Base-by-base conservation (phyloP, 2,329 filamentous ascomycete genomes). In the Alternaria ventricosa region DNA sequence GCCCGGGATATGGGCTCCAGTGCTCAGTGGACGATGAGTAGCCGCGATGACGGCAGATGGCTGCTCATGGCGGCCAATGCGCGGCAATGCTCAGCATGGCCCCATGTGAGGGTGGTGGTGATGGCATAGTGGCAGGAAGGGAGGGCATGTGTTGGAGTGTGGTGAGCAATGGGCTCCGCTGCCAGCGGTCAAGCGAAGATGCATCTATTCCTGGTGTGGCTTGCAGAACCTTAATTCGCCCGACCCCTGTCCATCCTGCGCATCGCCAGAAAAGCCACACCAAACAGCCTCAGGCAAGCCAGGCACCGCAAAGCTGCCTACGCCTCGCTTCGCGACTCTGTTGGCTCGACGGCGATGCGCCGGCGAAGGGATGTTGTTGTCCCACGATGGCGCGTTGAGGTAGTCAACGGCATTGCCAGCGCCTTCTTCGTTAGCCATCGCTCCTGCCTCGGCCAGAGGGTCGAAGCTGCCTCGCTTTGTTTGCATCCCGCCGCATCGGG, bases 131-230 rank as follows among this genome's bases (percentile, higher is more conserved):
- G 27, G 64, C 69, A 68, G 66, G 58, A 73, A 73, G 71, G 71
- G 71, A 74, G 71, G 67, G 59, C 60, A 57, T 63, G 47, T 63
- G 71, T 63, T 65, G 66, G 64, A 68, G 69, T 75, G 75, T 76
- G 75, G 75, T 78, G 75, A 78, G 76, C 72, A 71, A 51, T 57
- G 62, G 33, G 56, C 57, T 62, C 55, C 54, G 69, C 61, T 64
- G 43, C 65, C 60, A 57, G 55, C 66, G 45, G 65, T 44, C 65
- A 71, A 73, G 74, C 72, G 70, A 75, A 60, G 57, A 45, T 61
- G 70, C 73, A 71, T 72, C 77, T 79, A 79, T 78, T 79, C 72
- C 72, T 75, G 77, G 76, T 66, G 77, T 78, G 77, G 77, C 77
- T 78, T 79, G 76, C 77, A 79, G 71, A 77, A 74, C 73, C 72